Conservation (phyloP, 208 protist genomes). For the Trypanosoma platydactyli region DNA sequence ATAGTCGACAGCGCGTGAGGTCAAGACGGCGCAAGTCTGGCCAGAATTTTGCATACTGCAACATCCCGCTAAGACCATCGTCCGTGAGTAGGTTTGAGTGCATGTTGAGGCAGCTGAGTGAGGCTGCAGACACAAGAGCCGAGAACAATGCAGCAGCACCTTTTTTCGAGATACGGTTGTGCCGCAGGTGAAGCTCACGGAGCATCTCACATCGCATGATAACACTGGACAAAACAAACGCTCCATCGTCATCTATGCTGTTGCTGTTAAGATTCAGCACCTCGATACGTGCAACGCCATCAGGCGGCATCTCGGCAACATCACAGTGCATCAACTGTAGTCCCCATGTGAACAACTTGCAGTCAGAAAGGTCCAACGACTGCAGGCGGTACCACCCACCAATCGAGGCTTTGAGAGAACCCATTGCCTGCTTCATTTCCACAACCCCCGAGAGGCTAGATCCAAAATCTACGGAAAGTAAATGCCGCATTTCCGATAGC, state of each 20-base stretch:
- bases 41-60: slow-evolving; percentile 45
- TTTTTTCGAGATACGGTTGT: slow-evolving; percentile 51
- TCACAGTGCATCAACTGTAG: slow-evolving; percentile 32
- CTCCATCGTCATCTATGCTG: slow-evolving; percentile 39
- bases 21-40: slow-evolving; percentile 52
- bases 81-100: slow-evolving; percentile 63
- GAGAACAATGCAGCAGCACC: slow-evolving; percentile 33
- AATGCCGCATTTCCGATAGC: slow-evolving; percentile 27
- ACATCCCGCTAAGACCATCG: slow-evolving; percentile 39
- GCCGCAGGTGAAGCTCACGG: slow-evolving; percentile 47
- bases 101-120: slow-evolving; percentile 41
- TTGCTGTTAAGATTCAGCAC: slow-evolving; percentile 53
- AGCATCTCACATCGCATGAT: slow-evolving; percentile 46
- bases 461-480: slow-evolving; percentile 42
- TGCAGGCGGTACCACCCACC: slow-evolving; percentile 63
- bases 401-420: slow-evolving; percentile 30
- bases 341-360: slow-evolving; percentile 40
- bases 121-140: slow-evolving; percentile 32
- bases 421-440: slow-evolving; percentile 30
- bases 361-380: slow-evolving; percentile 55
- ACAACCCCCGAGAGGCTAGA: slow-evolving; percentile 51
- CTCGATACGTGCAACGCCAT: slow-evolving; percentile 26
- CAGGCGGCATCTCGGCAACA: slow-evolving; percentile 14
- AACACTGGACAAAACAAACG: slow-evolving; percentile 45
- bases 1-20: slow-evolving; percentile 73